Conservation (phyloP, 192 early-diverging fungal species). For the Podila minutissima region DNA sequence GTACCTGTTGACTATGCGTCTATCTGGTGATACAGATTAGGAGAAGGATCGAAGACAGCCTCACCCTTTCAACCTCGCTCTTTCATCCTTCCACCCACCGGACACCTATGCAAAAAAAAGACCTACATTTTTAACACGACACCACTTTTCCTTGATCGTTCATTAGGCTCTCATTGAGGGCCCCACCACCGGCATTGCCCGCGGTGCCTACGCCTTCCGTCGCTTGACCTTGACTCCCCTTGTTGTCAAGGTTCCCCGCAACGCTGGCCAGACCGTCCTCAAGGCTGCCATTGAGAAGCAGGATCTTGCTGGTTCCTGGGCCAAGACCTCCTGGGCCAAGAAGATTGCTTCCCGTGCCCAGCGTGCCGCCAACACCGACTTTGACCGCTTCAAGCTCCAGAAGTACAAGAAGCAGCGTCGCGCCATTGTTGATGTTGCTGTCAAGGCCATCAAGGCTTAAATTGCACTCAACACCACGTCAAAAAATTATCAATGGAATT, state of each 20-base stretch:
- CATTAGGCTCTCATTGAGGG: constrained; percentile 92
- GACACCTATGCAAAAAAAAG: background rate
- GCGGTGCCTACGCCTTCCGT: constrained; percentile 90
- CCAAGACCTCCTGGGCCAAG: constrained; percentile 94
- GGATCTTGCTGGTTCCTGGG: constrained; percentile 83
- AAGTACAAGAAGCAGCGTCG: constrained; percentile 81
- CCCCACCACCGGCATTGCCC: constrained; percentile 93
- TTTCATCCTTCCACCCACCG: too few relatives aligned
- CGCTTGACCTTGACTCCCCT: constrained; percentile 92
- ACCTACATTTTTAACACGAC: background rate
- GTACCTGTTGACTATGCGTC: too few relatives aligned
- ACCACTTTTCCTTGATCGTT: background rate
- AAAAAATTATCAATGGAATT: background rate
- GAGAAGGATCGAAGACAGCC: too few relatives aligned
- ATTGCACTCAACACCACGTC: background rate
- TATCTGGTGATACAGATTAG: too few relatives aligned
- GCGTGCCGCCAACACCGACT: constrained; percentile 87
- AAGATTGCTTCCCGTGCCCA: constrained; percentile 87
- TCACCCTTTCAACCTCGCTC: too few relatives aligned
- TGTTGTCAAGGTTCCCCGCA: constrained; percentile 82
- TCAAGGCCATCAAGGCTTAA: constrained; percentile 5
- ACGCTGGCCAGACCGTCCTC: constrained; percentile 77
- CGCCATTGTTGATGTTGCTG: constrained; percentile 5
- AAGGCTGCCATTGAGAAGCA: constrained; percentile 87
- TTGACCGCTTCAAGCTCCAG: constrained; percentile 99